Evolutionary conservation across 164 flowering plant genomes (phyloP).

Genomic region (Saururus chinensis): DNA sequence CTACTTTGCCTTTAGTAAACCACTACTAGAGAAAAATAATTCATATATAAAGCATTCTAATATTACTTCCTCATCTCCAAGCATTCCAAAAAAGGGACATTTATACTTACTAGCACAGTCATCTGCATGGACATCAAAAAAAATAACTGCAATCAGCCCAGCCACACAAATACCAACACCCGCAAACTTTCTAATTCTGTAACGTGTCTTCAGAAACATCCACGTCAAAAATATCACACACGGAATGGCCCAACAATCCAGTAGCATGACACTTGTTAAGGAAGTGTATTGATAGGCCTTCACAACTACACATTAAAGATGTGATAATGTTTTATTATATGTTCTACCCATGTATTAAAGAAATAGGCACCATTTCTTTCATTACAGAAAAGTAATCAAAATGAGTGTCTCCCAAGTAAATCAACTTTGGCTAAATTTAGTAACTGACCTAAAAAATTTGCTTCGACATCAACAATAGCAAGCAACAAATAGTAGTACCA

Average conservation of each 20-base stretch:
- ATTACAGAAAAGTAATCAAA: too few species aligned
- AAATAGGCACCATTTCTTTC: too few species aligned
- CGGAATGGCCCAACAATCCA: conserved; percentile 93
- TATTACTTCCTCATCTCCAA: neutral
- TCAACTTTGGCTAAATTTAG: neutral
- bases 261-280: conserved; percentile 86
- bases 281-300: conserved; percentile 98
- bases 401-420: neutral
- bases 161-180: conserved; percentile 1
- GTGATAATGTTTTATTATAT: neutral
- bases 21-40: neutral
- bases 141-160: neutral
- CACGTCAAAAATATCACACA: conserved; percentile 78
- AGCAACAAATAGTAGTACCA: conserved; percentile 87
- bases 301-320: conserved; percentile 41
- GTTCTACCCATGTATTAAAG: too few species aligned
- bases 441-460: conserved; percentile 77
- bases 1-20: neutral
- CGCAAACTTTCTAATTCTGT: neutral
- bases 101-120: conserved; percentile 27
- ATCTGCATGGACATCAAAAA: neutral
- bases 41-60: neutral
- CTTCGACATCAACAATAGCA: conserved; percentile 91
- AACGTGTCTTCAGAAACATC: conserved; percentile 65
- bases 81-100: neutral